Conservation (phyloP, 2,329 filamentous ascomycete species). For the Xylariales sp. region DNA sequence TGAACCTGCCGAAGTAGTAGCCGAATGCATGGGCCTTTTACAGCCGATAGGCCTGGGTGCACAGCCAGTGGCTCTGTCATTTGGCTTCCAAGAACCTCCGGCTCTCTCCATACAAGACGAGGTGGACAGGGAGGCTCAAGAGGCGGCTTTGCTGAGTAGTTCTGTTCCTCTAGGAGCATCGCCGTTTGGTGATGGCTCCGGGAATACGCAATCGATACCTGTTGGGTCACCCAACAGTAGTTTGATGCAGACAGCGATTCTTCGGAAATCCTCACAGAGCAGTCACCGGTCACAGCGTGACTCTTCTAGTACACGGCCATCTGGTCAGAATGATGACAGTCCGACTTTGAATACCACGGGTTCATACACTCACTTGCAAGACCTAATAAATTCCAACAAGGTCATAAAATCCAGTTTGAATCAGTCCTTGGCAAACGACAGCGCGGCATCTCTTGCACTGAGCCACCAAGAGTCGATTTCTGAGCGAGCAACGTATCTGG, state of each 20-base stretch:
- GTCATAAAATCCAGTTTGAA: slow-evolving; percentile 51
- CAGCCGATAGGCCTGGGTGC: slow-evolving; percentile 19
- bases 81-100: slow-evolving; percentile 15
- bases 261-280: slow-evolving; percentile 44
- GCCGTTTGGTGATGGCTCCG: slow-evolving; percentile 39
- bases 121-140: slow-evolving; percentile 26
- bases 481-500: slow-evolving; percentile 30
- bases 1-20: slow-evolving; percentile 74
- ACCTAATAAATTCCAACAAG: slow-evolving; percentile 58
- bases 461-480: slow-evolving; percentile 43
- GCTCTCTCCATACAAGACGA: slow-evolving; percentile 21
- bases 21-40: slow-evolving; percentile 72
- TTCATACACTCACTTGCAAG: slow-evolving; percentile 54
- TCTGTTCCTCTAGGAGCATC: slow-evolving; percentile 20
- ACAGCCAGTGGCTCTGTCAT: slow-evolving; percentile 11
- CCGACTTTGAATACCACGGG: slow-evolving; percentile 56
- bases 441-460: slow-evolving; percentile 47
- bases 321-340: slow-evolving; percentile 48
- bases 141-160: slow-evolving; percentile 35
- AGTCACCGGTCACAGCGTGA: slow-evolving; percentile 46
- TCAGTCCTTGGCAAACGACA: slow-evolving; percentile 54
- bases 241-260: slow-evolving; percentile 29
- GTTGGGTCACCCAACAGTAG: slow-evolving; percentile 37
- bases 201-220: slow-evolving; percentile 48
- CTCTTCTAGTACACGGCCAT: slow-evolving; percentile 35